Percentiles rank a stretch among this genome's conserved stretches.
Evolutionary conservation across 768 basidiomycete species (phyloP).

Genomic region (Cytidiella melzeri): DNA sequence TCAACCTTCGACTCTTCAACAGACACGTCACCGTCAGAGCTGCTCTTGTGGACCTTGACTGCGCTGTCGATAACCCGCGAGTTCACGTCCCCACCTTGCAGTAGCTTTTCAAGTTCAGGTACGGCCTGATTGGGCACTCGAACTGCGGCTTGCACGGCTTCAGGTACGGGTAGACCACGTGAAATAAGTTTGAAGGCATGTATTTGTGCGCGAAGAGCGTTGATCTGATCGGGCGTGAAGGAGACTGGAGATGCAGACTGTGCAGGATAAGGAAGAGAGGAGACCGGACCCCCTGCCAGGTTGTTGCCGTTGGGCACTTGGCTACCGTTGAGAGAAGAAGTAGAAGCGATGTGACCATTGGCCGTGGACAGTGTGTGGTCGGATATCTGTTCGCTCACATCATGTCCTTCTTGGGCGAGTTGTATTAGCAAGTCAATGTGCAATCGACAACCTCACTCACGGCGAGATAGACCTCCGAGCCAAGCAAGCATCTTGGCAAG

Average conservation of each 20-base stretch:
- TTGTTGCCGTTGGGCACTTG: constrained; percentile 32
- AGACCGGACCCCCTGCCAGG: constrained; percentile 43
- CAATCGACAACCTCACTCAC: no score
- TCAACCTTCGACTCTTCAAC: constrained; percentile 32
- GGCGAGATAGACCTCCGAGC: constrained; percentile 22
- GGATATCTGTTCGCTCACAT: background rate
- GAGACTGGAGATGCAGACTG: constrained; percentile 70
- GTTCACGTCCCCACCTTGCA: constrained; percentile 53
- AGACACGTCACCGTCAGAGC: constrained; percentile 10
- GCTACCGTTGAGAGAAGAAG: constrained; percentile 20
- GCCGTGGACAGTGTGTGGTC: background rate
- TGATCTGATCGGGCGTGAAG: constrained; percentile 72
- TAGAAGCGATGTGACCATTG: constrained; percentile 25
- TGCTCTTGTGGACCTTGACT: constrained; percentile 65
- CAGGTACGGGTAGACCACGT: constrained; percentile 61
- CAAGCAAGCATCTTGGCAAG: constrained; percentile 35
- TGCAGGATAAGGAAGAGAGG: constrained; percentile 43
- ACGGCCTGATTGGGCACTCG: constrained; percentile 56
- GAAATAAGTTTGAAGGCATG: constrained; percentile 72
- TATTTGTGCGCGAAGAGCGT: constrained; percentile 74
- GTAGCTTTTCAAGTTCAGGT: constrained; percentile 57
- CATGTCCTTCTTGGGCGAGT: no score
- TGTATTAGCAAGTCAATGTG: no score
- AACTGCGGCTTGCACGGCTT: constrained; percentile 64
- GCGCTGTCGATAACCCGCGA: constrained; percentile 68